Evolutionary conservation across 768 basidiomycete species (phyloP).

Genomic region (Chalciporus pseudorubinellus): DNA sequence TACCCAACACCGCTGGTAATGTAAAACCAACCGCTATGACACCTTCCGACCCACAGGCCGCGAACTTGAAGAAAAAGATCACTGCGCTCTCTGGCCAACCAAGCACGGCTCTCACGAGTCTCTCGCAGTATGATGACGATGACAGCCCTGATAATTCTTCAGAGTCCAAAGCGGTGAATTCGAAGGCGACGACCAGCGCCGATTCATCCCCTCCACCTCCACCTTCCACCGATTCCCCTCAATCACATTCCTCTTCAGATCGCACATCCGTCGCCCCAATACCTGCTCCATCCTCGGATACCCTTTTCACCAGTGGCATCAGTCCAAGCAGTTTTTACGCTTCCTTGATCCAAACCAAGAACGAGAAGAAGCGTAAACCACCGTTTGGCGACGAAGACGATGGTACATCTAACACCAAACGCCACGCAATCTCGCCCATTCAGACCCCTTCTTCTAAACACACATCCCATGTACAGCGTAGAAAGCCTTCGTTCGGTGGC

Average conservation of each 20-base stretch:
- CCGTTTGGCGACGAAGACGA: conserved; percentile 32
- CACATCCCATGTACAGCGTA: conserved; percentile 18
- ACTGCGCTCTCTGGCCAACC: conserved; percentile 33
- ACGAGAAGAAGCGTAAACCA: conserved; percentile 42
- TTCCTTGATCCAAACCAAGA: conserved; percentile 13
- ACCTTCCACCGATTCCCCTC: conserved; percentile 33
- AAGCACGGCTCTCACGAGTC: conserved; percentile 36
- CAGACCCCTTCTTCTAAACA: conserved; percentile 26
- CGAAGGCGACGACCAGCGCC: conserved; percentile 20
- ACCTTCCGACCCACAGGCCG: conserved; percentile 51
- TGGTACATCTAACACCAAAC: conserved; percentile 17
- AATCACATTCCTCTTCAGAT: conserved; percentile 30
- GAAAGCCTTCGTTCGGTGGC: conserved; percentile 32
- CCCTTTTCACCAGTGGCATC: conserved; percentile 25
- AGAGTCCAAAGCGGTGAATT: conserved; percentile 14
- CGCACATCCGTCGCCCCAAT: conserved; percentile 21
- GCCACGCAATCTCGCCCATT: conserved; percentile 18
- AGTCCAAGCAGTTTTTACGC: conserved; percentile 41
- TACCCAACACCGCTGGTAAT: conserved; percentile 19
- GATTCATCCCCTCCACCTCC: conserved; percentile 32
- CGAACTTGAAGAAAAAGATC: conserved; percentile 52
- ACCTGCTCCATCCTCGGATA: conserved; percentile 20
- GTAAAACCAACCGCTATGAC: conserved; percentile 17
- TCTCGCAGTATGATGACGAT: conserved; percentile 43
- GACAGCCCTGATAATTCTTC: conserved; percentile 31